Evolutionary conservation across 306 rosid species (phyloP).

Genomic region (Ormosia semicastrata): DNA sequence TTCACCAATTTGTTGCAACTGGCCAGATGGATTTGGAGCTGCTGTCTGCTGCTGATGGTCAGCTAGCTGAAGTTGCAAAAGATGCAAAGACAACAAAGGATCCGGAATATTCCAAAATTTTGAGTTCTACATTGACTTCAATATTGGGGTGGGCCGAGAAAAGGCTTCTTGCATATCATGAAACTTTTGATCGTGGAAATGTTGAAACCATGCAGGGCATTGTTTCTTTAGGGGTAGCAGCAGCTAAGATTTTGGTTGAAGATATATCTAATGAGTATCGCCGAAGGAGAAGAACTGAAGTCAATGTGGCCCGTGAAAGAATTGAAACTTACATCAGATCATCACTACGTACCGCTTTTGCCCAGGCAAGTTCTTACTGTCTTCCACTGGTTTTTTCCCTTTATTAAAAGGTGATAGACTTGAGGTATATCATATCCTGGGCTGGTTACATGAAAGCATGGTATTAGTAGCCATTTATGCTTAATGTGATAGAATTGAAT

Average conservation of each 20-base stretch:
- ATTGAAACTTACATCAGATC: slow-evolving; percentile 95
- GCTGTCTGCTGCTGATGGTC: slow-evolving; percentile 68
- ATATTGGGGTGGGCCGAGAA: slow-evolving; percentile 98
- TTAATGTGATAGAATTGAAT: not conserved
- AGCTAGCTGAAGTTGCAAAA: slow-evolving; percentile 89
- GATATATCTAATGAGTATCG: slow-evolving; percentile 95
- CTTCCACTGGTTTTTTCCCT: not conserved
- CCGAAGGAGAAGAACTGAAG: slow-evolving; percentile 82
- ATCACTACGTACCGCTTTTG: slow-evolving; percentile 91
- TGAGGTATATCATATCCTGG: slow-evolving; percentile 13
- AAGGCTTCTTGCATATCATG: slow-evolving; percentile 98
- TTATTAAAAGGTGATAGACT: slow-evolving; percentile 20
- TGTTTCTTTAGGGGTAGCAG: slow-evolving; percentile 91
- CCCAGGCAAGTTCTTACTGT: slow-evolving; percentile 76
- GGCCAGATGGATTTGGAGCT: slow-evolving; percentile 83
- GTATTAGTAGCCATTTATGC: not conserved
- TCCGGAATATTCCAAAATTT: slow-evolving; percentile 67
- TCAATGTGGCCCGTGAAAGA: slow-evolving; percentile 88
- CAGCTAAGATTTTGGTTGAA: slow-evolving; percentile 88
- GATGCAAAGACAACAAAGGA: slow-evolving; percentile 92
- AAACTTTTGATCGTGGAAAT: slow-evolving; percentile 81
- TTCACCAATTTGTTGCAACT: slow-evolving; percentile 89
- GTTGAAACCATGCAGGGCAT: slow-evolving; percentile 87
- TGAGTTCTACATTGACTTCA: slow-evolving; percentile 89
- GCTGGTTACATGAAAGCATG: not conserved